phyloP scores from a whole-genome alignment of 306 rosid genomes.

The Dryas octopetala region DNA sequence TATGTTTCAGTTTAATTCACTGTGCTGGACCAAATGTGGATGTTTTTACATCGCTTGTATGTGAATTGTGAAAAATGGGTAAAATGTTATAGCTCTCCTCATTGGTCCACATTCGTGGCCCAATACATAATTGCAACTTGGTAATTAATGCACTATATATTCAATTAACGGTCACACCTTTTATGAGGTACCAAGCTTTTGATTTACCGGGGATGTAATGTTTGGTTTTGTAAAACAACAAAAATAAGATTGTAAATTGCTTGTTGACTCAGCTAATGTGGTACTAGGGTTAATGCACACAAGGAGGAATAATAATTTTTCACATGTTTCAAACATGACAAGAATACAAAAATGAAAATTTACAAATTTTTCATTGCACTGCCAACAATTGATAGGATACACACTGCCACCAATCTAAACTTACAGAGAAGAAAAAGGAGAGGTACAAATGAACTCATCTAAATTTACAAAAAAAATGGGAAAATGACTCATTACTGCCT shows the following conservation, averaged over 20 bases:
- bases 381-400: conserved; percentile 4
- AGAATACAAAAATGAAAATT: background rate
- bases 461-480: conserved; percentile 2
- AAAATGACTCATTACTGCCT: background rate
- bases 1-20: background rate
- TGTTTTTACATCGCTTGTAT: too few species aligned
- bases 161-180: too few species aligned
- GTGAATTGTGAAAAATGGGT: too few species aligned
- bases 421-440: background rate
- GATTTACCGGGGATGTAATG: background rate
- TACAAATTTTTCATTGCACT: background rate
- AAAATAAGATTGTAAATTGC: background rate
- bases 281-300: background rate
- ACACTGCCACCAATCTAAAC: background rate
- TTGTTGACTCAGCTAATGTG: background rate
- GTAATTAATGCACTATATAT: too few species aligned
- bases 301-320: background rate
- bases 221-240: background rate
- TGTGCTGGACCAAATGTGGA: background rate
- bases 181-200: background rate
- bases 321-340: background rate
- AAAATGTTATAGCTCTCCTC: too few species aligned
- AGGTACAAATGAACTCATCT: conserved; percentile 7
- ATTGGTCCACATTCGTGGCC: too few species aligned
- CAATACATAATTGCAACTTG: too few species aligned